Evolutionary conservation across 2,329 filamentous ascomycete species (phyloP).

Genomic region (Ophiostoma sp.): DNA sequence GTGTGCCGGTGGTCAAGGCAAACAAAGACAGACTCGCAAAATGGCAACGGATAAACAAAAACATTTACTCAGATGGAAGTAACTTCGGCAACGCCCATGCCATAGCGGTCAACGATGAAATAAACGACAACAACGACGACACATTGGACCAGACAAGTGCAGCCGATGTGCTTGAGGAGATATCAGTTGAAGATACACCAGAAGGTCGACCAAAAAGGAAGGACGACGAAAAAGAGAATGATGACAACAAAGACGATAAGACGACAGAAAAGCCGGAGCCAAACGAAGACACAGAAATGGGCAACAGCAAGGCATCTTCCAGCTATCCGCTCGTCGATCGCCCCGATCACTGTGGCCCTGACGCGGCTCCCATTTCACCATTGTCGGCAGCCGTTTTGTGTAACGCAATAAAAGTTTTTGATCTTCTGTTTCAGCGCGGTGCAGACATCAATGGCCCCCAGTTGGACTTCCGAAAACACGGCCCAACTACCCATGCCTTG

Average conservation of each 20-base stretch:
- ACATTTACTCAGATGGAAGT: neutral
- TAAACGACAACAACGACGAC: neutral
- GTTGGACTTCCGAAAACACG: neutral
- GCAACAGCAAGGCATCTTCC: neutral
- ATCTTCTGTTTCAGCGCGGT: neutral
- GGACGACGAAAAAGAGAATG: neutral
- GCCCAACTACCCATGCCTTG: constrained; percentile 1
- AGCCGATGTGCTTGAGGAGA: neutral
- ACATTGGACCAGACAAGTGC: neutral
- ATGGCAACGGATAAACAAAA: neutral
- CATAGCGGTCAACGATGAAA: neutral
- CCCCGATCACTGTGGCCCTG: neutral
- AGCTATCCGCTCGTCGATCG: constrained; percentile 10
- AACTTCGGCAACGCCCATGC: neutral
- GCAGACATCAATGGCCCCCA: constrained; percentile 11
- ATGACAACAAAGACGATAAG: neutral
- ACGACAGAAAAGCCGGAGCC: neutral
- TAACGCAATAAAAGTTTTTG: neutral
- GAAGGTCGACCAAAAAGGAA: neutral
- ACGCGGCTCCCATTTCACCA: constrained; percentile 12
- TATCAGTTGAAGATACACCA: neutral
- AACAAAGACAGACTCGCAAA: neutral
- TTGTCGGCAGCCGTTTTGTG: constrained; percentile 2
- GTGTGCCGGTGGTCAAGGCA: neutral
- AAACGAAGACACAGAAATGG: neutral